Evolutionary conservation across 352 stramenopile genomes (phyloP).

Genomic region (Pythium aquatile): DNA sequence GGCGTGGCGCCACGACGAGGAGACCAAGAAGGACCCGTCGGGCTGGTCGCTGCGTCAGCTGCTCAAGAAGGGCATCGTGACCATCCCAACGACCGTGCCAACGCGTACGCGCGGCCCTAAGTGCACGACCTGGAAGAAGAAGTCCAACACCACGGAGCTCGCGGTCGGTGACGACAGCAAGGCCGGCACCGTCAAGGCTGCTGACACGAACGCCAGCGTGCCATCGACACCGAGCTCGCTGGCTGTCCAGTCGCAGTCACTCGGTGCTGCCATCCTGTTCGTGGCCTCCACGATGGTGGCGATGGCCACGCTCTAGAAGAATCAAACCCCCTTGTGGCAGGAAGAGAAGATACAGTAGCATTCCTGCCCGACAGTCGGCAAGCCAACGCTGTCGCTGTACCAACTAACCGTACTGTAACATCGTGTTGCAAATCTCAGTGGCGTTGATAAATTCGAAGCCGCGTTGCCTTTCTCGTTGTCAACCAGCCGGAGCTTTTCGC

Average conservation of each 20-base stretch:
- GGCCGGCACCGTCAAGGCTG: neutral
- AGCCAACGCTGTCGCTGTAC: neutral
- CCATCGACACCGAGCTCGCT: neutral
- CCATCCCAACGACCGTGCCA: slow-evolving; percentile 4
- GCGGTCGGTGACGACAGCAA: neutral
- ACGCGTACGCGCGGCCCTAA: neutral
- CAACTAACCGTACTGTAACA: neutral
- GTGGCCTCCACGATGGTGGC: neutral
- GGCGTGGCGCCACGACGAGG: slow-evolving; percentile 40
- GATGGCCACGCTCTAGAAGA: neutral
- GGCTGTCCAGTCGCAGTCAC: neutral
- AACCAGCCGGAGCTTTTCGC: neutral
- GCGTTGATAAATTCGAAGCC: neutral
- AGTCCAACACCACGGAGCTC: neutral
- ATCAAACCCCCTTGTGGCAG: neutral
- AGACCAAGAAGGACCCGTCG: neutral
- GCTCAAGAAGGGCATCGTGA: slow-evolving; percentile 3
- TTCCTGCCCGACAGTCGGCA: neutral
- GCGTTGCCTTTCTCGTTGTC: neutral
- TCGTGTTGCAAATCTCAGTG: neutral
- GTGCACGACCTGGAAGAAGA: slow-evolving; percentile 6
- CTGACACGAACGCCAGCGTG: neutral
- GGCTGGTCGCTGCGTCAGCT: neutral
- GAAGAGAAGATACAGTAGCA: neutral
- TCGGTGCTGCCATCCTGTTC: neutral